Evolutionary conservation across 2,329 filamentous ascomycete genomes (phyloP).

Genomic region (Bipolaris cookei): DNA sequence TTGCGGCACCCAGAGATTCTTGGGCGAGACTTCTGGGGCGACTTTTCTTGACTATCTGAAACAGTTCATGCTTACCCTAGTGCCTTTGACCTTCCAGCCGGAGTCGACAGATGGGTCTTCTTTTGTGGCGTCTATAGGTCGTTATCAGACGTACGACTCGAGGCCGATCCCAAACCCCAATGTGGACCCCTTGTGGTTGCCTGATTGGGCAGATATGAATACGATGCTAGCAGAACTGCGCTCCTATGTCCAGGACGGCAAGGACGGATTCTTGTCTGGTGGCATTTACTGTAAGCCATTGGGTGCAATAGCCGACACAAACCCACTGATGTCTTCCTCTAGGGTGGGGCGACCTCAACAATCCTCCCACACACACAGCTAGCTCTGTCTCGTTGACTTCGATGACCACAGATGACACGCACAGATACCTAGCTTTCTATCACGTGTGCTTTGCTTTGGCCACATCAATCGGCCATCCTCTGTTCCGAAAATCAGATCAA

Average conservation of each 20-base stretch:
- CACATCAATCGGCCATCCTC: conserved; percentile 22
- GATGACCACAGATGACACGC: conserved; percentile 26
- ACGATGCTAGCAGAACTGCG: conserved; percentile 31
- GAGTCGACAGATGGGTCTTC: conserved; percentile 27
- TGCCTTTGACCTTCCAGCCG: conserved; percentile 24
- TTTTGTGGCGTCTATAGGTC: conserved; percentile 31
- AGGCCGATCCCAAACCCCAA: conserved; percentile 32
- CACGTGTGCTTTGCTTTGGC: conserved; percentile 37
- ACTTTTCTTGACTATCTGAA: conserved; percentile 37
- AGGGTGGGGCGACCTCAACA: conserved; percentile 34
- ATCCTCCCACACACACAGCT: conserved; percentile 17
- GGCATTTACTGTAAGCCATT: conserved; percentile 30
- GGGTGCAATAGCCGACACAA: background rate
- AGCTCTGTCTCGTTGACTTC: conserved; percentile 22
- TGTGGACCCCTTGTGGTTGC: conserved; percentile 38
- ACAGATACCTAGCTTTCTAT: conserved; percentile 33
- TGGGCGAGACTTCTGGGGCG: conserved; percentile 37
- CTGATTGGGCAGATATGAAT: conserved; percentile 26
- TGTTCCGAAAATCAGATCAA: conserved; percentile 19
- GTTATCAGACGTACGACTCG: conserved; percentile 39
- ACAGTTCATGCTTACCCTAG: conserved; percentile 33
- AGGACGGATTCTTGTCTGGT: conserved; percentile 29
- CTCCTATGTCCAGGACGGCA: conserved; percentile 35
- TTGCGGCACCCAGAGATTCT: conserved; percentile 25
- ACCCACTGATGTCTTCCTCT: background rate